Base-by-base conservation (phyloP, 768 basidiomycete genomes). In the Suillus lakei region DNA sequence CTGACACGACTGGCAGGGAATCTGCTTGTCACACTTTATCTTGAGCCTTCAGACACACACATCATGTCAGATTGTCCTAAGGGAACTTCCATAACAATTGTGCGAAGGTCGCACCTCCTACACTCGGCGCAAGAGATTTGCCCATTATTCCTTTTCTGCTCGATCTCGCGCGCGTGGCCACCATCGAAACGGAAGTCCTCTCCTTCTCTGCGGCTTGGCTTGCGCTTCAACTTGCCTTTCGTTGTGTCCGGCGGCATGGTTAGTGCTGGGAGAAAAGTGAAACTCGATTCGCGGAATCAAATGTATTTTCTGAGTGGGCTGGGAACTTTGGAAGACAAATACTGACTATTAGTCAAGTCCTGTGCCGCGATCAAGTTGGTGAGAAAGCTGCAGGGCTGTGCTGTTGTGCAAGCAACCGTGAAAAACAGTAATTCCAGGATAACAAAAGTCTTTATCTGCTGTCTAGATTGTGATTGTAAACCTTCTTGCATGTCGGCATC, bases 21-120 rank as follows among this genome's bases (percentile, higher is more conserved):
- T 89, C 68, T 89, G 85, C 80, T 91, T 92, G 84, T 91, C 89
- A 80, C 91, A 92, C 73, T 91, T 91, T 75, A 92, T 91, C 83
- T 92, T 89, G 70, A 92, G 81, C 70, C 91, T 85, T 85, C n/a
- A n/a, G 28, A 18, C 48, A 9, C 21, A 43, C 46, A 34, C 50
- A 70, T 67, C 55, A 64, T 64, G 70, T 76, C 66, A 73, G 62
- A 70, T 60, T 66, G 69, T 64, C 64, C 64, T 71, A 70, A 67
- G 56, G 60, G 63, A 63, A 70, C 54, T 71, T 67, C 70, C 65
- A 66, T 63, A 55, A 65, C 36, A 77, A 21, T 12, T 76, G 79
- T 70, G 73, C 81, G 82, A 79, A 83, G 80, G 86, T 85, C 89
- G 85, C 85, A 87, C 84, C 84, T 85, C 85, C 91, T 86, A 83